These are phyloP conservation scores for Huiozyma naganishii DNA, from an alignment of 805 yeast species.

Conservation along the genomic window DNA sequence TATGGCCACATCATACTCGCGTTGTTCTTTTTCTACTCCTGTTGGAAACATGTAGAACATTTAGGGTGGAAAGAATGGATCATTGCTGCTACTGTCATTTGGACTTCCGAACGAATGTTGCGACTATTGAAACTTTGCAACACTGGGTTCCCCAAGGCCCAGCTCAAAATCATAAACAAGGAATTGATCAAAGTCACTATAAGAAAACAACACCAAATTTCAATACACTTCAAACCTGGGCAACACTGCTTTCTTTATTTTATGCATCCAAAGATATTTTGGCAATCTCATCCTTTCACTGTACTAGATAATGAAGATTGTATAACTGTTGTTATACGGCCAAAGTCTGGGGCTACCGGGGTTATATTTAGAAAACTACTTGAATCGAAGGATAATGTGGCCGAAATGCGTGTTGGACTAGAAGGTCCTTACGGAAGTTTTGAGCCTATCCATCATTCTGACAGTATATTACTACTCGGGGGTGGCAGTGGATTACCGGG, in stretches of 20 bases:
- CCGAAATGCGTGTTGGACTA: slow-evolving; percentile 29
- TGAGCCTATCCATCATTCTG: slow-evolving; percentile 38
- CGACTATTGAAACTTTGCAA: slow-evolving; percentile 27
- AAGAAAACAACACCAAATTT: slow-evolving; percentile 3
- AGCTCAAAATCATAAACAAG: slow-evolving; percentile 9
- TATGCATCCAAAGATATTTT: slow-evolving; percentile 35
- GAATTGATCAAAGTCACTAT: slow-evolving; percentile 14
- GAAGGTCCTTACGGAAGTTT: slow-evolving; percentile 68
- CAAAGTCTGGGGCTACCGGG: slow-evolving; percentile 39
- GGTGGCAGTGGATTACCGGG: slow-evolving; percentile 74
- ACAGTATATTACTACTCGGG: slow-evolving; percentile 48
- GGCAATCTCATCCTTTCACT: slow-evolving; percentile 53
- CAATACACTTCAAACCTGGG: slow-evolving; percentile 34
- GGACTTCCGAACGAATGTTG: slow-evolving; percentile 34
- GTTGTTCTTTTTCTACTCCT: slow-evolving; percentile 32
- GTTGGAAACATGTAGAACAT: slow-evolving; percentile 38
- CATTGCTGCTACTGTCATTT: slow-evolving; percentile 28
- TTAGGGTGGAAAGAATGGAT: slow-evolving; percentile 35
- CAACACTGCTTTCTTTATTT: slow-evolving; percentile 38
- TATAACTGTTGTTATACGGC: slow-evolving; percentile 33
- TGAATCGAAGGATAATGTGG: slow-evolving; percentile 19
- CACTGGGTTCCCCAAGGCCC: slow-evolving; percentile 14
- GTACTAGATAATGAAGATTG: slow-evolving; percentile 32
- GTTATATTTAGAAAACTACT: slow-evolving; percentile 22
- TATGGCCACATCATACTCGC: slow-evolving; percentile 34